These are phyloP conservation scores for Diaporthe citriasiana DNA, from an alignment of 2,329 filamentous ascomycete genomes.

Conservation along the genomic window DNA sequence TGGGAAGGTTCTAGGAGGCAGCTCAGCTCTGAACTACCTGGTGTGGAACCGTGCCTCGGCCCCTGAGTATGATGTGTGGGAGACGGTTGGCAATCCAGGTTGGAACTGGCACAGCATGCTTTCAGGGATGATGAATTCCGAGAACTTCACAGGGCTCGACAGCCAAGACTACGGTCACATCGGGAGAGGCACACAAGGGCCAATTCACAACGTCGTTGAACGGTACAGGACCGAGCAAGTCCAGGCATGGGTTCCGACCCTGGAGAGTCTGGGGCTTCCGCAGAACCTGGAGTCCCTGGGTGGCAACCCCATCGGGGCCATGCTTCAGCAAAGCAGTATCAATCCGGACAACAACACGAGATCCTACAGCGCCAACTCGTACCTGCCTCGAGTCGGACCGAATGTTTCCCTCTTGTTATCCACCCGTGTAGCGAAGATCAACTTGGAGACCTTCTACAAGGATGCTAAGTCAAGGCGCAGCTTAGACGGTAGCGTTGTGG, in stretches of 20 bases:
- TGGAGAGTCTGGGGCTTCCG: slow-evolving; percentile 60
- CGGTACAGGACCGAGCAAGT: slow-evolving; percentile 59
- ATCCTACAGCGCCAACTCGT: slow-evolving; percentile 62
- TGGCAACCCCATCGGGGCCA: slow-evolving; percentile 65
- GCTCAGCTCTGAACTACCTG: slow-evolving; percentile 40
- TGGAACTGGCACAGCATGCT: slow-evolving; percentile 46
- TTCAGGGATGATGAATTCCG: slow-evolving; percentile 46
- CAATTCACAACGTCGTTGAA: slow-evolving; percentile 53
- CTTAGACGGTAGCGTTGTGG: slow-evolving; percentile 39
- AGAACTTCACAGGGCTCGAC: slow-evolving; percentile 45
- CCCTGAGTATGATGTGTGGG: slow-evolving; percentile 42
- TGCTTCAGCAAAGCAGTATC: slow-evolving; percentile 64
- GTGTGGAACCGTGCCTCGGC: slow-evolving; percentile 39
- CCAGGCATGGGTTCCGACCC: slow-evolving; percentile 58
- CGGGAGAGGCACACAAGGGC: slow-evolving; percentile 43
- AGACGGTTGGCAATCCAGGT: slow-evolving; percentile 37
- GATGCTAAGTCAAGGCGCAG: neutral
- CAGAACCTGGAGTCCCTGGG: slow-evolving; percentile 60
- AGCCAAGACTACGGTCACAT: slow-evolving; percentile 38
- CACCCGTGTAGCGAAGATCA: slow-evolving; percentile 55
- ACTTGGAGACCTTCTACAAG: slow-evolving; percentile 48
- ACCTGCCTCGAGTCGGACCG: slow-evolving; percentile 55
- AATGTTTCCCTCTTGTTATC: slow-evolving; percentile 59
- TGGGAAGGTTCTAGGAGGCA: slow-evolving; percentile 40
- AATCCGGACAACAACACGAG: slow-evolving; percentile 61